These are phyloP conservation scores for Xylaria scruposa DNA, from an alignment of 495 filamentous ascomycete genomes.

Conservation along the genomic window DNA sequence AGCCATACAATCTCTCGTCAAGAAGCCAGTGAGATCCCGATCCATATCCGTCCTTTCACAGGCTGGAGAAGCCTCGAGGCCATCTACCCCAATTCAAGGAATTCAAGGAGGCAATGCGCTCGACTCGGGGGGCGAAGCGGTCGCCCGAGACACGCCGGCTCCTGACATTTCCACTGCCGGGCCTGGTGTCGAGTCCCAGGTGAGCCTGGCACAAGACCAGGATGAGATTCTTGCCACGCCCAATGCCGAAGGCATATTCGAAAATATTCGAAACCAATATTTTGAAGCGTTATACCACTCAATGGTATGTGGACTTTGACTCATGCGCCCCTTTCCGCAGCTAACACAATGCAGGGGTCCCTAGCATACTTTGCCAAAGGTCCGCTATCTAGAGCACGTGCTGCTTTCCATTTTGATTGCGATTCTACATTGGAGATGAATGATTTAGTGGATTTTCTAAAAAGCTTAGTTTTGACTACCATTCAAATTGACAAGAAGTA, in stretches of 20 bases:
- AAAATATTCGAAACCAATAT: slow-evolving; percentile 78
- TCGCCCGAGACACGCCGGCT: slow-evolving; percentile 19
- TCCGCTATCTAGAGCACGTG: slow-evolving; percentile 84
- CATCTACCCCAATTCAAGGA: slow-evolving; percentile 22
- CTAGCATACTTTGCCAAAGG: slow-evolving; percentile 98
- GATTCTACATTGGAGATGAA: slow-evolving; percentile 59
- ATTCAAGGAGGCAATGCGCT: slow-evolving; percentile 9
- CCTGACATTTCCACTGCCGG: neutral
- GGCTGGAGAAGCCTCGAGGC: slow-evolving; percentile 24
- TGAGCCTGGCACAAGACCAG: neutral
- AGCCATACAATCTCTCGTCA: slow-evolving; percentile 56
- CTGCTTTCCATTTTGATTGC: slow-evolving; percentile 69
- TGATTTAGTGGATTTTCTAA: slow-evolving; percentile 71
- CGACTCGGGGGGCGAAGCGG: slow-evolving; percentile 16
- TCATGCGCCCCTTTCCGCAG: neutral
- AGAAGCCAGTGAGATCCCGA: slow-evolving; percentile 42
- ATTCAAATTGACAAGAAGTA: slow-evolving; percentile 89
- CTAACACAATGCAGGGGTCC: slow-evolving; percentile 67
- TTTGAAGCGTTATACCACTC: slow-evolving; percentile 89
- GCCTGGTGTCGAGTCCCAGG: neutral
- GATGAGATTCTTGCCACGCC: slow-evolving; percentile 44
- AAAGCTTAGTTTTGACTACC: slow-evolving; percentile 72
- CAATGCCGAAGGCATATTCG: slow-evolving; percentile 68
- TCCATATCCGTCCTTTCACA: slow-evolving; percentile 40
- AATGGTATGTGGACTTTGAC: slow-evolving; percentile 65